A percentile compares a stretch with the other conserved stretches of the same genome.
Conservation (phyloP, 805 yeast species). For the Barnettozyma californica region DNA sequence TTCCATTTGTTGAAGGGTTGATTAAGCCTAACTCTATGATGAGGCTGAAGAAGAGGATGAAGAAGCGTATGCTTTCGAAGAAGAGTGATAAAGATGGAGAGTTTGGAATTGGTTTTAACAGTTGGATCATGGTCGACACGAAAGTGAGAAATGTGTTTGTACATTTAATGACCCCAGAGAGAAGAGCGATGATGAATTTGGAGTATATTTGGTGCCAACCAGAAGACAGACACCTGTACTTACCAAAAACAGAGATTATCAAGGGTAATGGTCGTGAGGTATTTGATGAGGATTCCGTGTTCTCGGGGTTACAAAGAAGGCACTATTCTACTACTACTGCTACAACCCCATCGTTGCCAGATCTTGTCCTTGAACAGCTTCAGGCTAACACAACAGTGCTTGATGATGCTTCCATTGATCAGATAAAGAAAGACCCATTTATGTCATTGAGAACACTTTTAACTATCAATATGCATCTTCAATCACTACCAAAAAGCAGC, state of each 20-base stretch:
- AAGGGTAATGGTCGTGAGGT: conserved; percentile 7
- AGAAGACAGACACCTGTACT: conserved; percentile 29
- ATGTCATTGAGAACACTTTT: neutral
- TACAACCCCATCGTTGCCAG: neutral
- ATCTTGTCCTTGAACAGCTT: neutral
- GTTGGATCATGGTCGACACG: conserved; percentile 82
- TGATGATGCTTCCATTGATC: neutral
- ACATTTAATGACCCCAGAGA: conserved; percentile 67
- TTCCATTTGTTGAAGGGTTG: conserved; percentile 68
- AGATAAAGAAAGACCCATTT: conserved; percentile 1
- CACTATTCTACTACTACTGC: conserved; percentile 29
- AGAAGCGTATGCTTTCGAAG: conserved; percentile 47
- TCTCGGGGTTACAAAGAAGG: conserved; percentile 38
- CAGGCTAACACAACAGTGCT: neutral
- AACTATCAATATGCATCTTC: neutral
- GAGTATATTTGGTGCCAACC: conserved; percentile 55
- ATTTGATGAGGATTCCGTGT: conserved; percentile 33
- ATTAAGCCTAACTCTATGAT: conserved; percentile 52
- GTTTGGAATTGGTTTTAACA: conserved; percentile 52
- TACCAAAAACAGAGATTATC: conserved; percentile 3
- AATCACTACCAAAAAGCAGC: neutral
- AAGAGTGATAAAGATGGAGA: conserved; percentile 49
- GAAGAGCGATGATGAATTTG: conserved; percentile 63
- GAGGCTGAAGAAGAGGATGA: conserved; percentile 45
- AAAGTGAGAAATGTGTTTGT: conserved; percentile 56